Evolutionary conservation across 306 rosid genomes (phyloP).

Genomic region (Malus sieversii): DNA sequence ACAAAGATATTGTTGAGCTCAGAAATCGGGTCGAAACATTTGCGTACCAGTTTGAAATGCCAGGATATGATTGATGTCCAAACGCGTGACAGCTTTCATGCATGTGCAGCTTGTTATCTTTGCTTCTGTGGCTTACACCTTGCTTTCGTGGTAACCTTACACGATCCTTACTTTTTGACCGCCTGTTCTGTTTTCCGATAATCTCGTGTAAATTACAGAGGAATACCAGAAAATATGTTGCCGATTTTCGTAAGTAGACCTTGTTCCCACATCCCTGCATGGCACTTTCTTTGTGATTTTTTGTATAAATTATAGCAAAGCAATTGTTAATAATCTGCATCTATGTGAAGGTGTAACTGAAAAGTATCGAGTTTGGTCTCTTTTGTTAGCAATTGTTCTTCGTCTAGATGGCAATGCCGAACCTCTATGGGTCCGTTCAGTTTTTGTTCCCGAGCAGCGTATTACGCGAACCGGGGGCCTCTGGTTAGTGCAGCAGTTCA

Average conservation of each 20-base stretch:
- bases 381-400: not conserved
- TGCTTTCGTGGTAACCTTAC: constrained; percentile 16
- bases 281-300: constrained; percentile 1
- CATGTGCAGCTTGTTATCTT: not conserved
- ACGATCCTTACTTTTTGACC: not conserved
- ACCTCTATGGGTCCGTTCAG: too few species aligned
- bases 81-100: constrained; percentile 13
- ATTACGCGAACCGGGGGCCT: not conserved
- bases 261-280: not conserved
- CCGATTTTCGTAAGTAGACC: constrained; percentile 2
- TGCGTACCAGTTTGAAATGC: constrained; percentile 85
- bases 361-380: constrained; percentile 1
- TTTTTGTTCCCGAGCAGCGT: not conserved
- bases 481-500: not conserved
- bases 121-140: constrained; percentile 13
- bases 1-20: constrained; percentile 69
- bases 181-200: not conserved
- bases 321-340: not conserved
- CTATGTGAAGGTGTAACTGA: constrained; percentile 1
- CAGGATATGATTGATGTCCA: constrained; percentile 71
- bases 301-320: constrained; percentile 22
- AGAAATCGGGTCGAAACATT: constrained; percentile 65
- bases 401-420: too few species aligned
- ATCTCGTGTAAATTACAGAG: constrained; percentile 25
- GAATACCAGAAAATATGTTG: not conserved